Conservation (phyloP, 2,329 filamentous ascomycete species). For the Fusarium sp. region DNA sequence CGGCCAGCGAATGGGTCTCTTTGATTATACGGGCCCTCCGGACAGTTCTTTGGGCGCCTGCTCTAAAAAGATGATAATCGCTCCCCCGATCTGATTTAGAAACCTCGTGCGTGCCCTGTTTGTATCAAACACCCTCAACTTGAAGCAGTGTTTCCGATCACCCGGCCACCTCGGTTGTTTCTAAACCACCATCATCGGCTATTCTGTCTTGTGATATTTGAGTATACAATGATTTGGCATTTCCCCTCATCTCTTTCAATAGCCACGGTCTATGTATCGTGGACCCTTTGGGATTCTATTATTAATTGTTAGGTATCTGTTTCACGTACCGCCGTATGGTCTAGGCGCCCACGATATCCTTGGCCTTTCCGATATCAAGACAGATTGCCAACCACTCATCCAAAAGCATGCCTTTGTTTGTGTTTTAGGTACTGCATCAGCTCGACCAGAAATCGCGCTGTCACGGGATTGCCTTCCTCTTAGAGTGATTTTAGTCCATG, state of each 20-base stretch:
- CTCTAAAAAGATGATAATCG: conserved; percentile 15
- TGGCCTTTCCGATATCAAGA: conserved; percentile 9
- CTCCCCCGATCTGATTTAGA: conserved; percentile 25
- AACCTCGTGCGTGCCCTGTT: conserved; percentile 20
- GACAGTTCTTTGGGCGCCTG: conserved; percentile 18
- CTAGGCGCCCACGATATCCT: conserved; percentile 26
- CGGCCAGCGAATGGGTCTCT: conserved; percentile 28
- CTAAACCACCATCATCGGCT: conserved; percentile 32
- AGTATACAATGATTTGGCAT: conserved; percentile 12
- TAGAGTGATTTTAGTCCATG: conserved; percentile 7
- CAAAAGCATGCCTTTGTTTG: conserved; percentile 5
- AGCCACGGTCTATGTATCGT: conserved; percentile 18
- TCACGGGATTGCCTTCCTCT: conserved; percentile 16
- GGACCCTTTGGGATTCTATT: conserved; percentile 30
- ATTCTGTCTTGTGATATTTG: conserved; percentile 27
- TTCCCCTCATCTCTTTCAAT: conserved; percentile 18
- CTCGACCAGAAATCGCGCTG: conserved; percentile 20
- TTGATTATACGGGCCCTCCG: conserved; percentile 7
- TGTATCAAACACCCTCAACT: conserved; percentile 11
- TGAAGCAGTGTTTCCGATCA: conserved; percentile 44
- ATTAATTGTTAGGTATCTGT: conserved; percentile 35
- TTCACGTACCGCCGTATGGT: conserved; percentile 32
- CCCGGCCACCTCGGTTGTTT: conserved; percentile 45
- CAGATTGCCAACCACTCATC: conserved; percentile 9
- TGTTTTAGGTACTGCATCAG: not conserved